phyloP scores from a whole-genome alignment of 2,329 filamentous ascomycete species.

The Aquanectria penicillioides region DNA sequence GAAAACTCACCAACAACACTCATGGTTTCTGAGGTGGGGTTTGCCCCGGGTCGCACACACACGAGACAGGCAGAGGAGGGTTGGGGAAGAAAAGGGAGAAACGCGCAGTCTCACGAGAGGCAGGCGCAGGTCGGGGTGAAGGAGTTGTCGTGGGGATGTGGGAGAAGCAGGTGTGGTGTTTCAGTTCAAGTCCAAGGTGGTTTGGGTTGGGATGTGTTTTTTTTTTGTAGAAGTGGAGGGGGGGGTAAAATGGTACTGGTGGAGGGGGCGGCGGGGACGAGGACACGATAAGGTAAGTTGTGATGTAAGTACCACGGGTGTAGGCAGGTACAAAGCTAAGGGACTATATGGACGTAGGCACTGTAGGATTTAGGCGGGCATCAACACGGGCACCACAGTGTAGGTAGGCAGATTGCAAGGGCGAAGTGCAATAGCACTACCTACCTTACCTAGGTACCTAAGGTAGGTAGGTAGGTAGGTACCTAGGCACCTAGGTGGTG shows the following conservation, averaged over 20 bases:
- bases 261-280: slow-evolving; percentile 9
- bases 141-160: slow-evolving; percentile 19
- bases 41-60: slow-evolving; percentile 36
- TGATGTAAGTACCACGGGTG: not conserved
- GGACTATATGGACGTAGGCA: too few species aligned
- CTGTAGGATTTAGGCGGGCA: too few species aligned
- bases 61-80: slow-evolving; percentile 28
- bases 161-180: slow-evolving; percentile 22
- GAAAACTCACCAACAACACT: slow-evolving; percentile 63
- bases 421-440: too few species aligned
- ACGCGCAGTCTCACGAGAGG: slow-evolving; percentile 34
- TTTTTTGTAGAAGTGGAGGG: slow-evolving; percentile 21
- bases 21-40: slow-evolving; percentile 55
- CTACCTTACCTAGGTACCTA: too few species aligned
- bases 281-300: slow-evolving; percentile 11
- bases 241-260: slow-evolving; percentile 13
- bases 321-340: not conserved
- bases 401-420: too few species aligned
- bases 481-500: too few species aligned
- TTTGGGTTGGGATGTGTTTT: slow-evolving; percentile 24
- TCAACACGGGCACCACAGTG: too few species aligned
- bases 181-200: not conserved
- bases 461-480: too few species aligned
- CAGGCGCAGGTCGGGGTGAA: slow-evolving; percentile 23
- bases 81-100: slow-evolving; percentile 18